Percentiles rank a stretch among this genome's conserved stretches.
These are phyloP conservation scores for Rhizomucor miehei DNA, from an alignment of 371 early-diverging fungal species.

Conservation along the genomic window DNA sequence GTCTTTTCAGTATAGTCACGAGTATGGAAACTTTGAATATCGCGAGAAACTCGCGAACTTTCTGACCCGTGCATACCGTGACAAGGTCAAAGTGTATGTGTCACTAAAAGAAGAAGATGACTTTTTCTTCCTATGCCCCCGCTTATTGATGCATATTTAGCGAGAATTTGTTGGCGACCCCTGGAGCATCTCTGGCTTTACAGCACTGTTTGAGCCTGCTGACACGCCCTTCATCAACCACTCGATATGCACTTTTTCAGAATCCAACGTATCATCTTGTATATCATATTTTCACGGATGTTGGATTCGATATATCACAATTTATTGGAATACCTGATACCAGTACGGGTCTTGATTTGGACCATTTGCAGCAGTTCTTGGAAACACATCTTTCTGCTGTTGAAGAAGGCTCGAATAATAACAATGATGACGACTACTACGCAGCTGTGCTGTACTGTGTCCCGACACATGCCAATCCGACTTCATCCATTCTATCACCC, in stretches of 20 bases:
- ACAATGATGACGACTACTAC: constrained; percentile 5
- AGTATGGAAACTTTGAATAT: constrained; percentile 20
- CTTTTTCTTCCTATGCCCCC: background rate
- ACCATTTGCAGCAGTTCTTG: constrained; percentile 15
- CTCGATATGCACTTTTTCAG: constrained; percentile 45
- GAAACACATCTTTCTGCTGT: constrained; percentile 2
- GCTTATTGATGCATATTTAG: constrained; percentile 5
- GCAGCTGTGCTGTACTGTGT: constrained; percentile 53
- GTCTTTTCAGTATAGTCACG: constrained; percentile 26
- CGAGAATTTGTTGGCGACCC: constrained; percentile 25
- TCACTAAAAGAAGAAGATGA: too few species aligned
- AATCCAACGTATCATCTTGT: constrained; percentile 63
- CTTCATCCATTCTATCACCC: constrained; percentile 33
- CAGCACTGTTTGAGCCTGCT: constrained; percentile 29
- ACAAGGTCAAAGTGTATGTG: constrained; percentile 20
- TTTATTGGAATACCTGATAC: constrained; percentile 35
- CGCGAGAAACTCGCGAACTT: constrained; percentile 25
- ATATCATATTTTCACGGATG: constrained; percentile 45
- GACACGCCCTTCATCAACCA: constrained; percentile 22
- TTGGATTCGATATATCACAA: constrained; percentile 32
- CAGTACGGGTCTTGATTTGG: constrained; percentile 21
- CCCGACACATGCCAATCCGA: constrained; percentile 61
- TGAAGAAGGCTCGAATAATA: too few species aligned
- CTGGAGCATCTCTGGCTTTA: constrained; percentile 36
- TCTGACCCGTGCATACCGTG: constrained; percentile 18